Base-by-base conservation (phyloP, 176 grass and related monocot genomes). In the Eleusine indica region DNA sequence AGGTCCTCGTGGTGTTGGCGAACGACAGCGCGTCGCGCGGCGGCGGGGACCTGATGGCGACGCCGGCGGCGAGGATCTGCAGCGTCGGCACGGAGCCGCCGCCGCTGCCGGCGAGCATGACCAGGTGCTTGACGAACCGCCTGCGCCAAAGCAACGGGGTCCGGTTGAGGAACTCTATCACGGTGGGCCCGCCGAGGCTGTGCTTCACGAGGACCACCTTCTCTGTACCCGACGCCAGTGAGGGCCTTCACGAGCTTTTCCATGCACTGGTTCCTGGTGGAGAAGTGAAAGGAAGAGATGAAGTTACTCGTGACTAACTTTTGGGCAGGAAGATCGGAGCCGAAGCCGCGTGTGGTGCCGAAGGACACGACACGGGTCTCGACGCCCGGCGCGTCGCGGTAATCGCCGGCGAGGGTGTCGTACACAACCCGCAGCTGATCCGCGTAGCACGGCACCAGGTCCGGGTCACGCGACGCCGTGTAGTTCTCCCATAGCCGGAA, bases 401-500 rank as follows among this genome's bases (percentile, higher is more conserved):
- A 57, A 57, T 57, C 53, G 16, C 53, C 53, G 53, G 53, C 53
- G 17, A 57, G 17, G 53, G 53, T 2, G 4, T 57, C 53, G 53
- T 21, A 57, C 53, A 57, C 53, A 17, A 85, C 12, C 42, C 83
- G 66, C 41, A 85, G 19, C 83, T 78, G 83, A 21, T 85, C 83
- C 29, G 75, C 13, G 19, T 71, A 16, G 83, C 66, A 85, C 17
- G 53, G 17, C 53, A 57, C 53, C 53, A 21, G 53, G 17, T 0
- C 53, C 0, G 15, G 68, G 68, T 57, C 53, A 17, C 71, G 29
- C 56, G 47, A 42, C 43, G 53, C 83, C 12, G 75, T 85, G 41
- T 21, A 18, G 75, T 85, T 85, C 75, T 71, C 71, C 75, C 75
- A 85, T 5, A 85, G 75, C 30, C 41, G 41, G 54, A 78, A 85